phyloP scores from a whole-genome alignment of 805 yeast genomes.

The Myxozyma vanderwaltii region DNA sequence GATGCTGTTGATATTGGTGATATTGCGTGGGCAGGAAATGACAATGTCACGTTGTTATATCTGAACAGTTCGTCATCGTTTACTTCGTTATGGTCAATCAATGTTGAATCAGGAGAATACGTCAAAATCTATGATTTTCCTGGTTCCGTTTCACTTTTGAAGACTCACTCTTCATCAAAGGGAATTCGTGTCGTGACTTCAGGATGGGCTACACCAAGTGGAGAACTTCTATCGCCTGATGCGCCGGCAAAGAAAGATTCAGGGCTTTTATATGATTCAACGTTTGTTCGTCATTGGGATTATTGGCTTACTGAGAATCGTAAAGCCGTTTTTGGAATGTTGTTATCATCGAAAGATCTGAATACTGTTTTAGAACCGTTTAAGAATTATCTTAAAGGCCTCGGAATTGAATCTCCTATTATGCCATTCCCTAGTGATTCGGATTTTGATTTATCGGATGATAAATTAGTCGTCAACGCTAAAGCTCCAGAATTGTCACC shows the following conservation, averaged over 20 bases:
- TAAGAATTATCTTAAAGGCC: constrained; percentile 23
- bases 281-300: constrained; percentile 38
- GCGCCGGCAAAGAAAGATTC: constrained; percentile 24
- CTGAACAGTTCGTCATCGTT: constrained; percentile 19
- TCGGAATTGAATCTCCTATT: constrained; percentile 30
- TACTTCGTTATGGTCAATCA: constrained; percentile 25
- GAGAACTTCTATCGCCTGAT: constrained; percentile 28
- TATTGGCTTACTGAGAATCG: constrained; percentile 35
- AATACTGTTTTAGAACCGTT: constrained; percentile 18
- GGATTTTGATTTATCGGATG: constrained; percentile 32
- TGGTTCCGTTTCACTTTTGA: constrained; percentile 26
- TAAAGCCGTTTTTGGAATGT: constrained; percentile 31
- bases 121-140: constrained; percentile 17
- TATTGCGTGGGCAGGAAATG: constrained; percentile 30
- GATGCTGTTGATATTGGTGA: constrained; percentile 26
- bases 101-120: constrained; percentile 5
- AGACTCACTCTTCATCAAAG: constrained; percentile 12
- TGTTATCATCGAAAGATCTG: constrained; percentile 19
- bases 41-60: constrained; percentile 23
- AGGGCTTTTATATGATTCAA: constrained; percentile 30
- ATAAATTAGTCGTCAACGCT: constrained; percentile 31
- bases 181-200: constrained; percentile 31
- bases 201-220: constrained; percentile 32
- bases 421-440: constrained; percentile 32
- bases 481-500: constrained; percentile 36